Percentiles rank a stretch among this genome's conserved stretches.
Evolutionary conservation across 2,329 filamentous ascomycete species (phyloP).

Genomic region (Chrysoporthe cubensis): DNA sequence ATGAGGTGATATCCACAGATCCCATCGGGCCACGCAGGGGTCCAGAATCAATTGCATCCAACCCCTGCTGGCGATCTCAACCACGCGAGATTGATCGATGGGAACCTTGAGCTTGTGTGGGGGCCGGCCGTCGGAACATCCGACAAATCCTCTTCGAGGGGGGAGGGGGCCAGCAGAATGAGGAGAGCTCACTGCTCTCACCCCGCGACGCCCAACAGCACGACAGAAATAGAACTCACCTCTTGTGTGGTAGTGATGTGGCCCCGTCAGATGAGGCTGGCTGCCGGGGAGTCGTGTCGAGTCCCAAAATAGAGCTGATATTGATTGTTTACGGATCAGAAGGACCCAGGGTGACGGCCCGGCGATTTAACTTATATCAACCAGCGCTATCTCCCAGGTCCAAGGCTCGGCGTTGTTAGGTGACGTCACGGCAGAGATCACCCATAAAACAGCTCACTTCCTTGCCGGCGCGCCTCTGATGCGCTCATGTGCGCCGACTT

Average conservation of each 20-base stretch:
- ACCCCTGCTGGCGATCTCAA: constrained; percentile 18
- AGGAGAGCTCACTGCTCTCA: neutral
- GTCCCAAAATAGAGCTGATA: neutral
- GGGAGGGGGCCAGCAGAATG: neutral
- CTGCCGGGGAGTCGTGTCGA: neutral
- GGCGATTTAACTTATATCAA: neutral
- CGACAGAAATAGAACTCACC: constrained; percentile 1
- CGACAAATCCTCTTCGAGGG: neutral
- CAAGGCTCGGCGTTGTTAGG: too few relatives aligned
- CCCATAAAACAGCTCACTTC: constrained; percentile 3
- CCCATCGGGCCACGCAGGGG: constrained; percentile 8
- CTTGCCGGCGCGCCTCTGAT: constrained; percentile 17
- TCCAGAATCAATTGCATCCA: constrained; percentile 6
- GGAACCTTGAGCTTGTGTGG: constrained; percentile 14
- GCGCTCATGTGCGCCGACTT: constrained; percentile 1
- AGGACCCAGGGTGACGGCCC: neutral
- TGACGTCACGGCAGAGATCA: constrained; percentile 19
- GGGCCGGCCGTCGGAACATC: constrained; percentile 1
- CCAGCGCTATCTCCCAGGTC: neutral
- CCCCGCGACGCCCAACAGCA: neutral
- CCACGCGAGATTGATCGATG: constrained; percentile 15
- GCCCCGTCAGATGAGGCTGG: neutral
- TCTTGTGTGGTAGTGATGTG: neutral
- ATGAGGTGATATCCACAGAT: constrained; percentile 11
- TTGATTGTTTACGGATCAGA: neutral